Conservation (phyloP, 2,329 filamentous ascomycete species). For the Arthrobotrys iridis region DNA sequence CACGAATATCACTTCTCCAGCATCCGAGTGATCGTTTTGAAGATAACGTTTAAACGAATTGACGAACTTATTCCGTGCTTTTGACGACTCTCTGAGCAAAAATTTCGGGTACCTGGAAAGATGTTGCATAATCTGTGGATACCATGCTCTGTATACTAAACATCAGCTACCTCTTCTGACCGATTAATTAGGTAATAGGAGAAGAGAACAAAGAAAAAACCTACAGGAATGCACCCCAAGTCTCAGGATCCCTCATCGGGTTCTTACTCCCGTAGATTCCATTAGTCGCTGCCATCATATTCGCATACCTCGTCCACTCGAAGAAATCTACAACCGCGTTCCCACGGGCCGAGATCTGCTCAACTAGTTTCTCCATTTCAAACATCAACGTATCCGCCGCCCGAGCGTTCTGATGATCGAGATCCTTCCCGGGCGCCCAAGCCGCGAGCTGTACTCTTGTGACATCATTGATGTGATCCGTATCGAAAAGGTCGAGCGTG, state of each 20-base stretch:
- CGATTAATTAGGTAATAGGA: neutral
- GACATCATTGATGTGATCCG: constrained; percentile 53
- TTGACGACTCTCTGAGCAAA: constrained; percentile 4
- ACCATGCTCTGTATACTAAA: neutral
- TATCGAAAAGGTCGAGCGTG: constrained; percentile 30
- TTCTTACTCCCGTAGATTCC: constrained; percentile 50
- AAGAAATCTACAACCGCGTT: constrained; percentile 32
- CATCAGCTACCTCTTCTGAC: neutral
- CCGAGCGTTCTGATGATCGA: constrained; percentile 16
- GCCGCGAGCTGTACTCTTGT: constrained; percentile 21
- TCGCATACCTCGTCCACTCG: constrained; percentile 44
- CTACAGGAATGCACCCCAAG: constrained; percentile 54
- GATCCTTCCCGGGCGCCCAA: constrained; percentile 41
- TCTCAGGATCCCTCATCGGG: constrained; percentile 46
- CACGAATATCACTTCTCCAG: constrained; percentile 20
- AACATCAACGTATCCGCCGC: constrained; percentile 1
- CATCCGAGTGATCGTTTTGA: constrained; percentile 27
- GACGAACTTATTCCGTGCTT: constrained; percentile 19
- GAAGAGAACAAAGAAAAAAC: neutral
- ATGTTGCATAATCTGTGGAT: constrained; percentile 4
- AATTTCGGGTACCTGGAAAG: neutral
- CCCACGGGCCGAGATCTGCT: neutral
- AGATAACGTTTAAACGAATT: neutral
- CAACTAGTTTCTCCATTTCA: neutral
- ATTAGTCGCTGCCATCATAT: constrained; percentile 45